These are phyloP conservation scores for Saturnispora serradocipensis DNA, from an alignment of 805 yeast genomes.

Conservation along the genomic window DNA sequence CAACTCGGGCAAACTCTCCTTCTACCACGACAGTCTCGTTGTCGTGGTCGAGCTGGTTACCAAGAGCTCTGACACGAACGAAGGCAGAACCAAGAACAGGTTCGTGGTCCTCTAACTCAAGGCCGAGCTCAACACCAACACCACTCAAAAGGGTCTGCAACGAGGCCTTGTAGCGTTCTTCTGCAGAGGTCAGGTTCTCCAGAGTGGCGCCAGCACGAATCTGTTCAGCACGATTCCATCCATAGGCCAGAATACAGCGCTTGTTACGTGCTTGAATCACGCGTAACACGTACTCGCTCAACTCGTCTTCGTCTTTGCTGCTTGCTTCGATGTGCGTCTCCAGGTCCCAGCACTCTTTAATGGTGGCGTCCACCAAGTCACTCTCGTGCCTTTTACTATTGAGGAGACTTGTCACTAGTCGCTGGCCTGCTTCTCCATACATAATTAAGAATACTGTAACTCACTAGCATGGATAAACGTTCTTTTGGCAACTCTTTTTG, in stretches of 20 bases:
- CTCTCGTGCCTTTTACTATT: conserved; percentile 3
- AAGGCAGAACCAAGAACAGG: background rate
- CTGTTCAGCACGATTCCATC: conserved; percentile 67
- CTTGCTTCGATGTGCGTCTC: background rate
- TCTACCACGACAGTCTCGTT: background rate
- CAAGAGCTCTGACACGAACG: background rate
- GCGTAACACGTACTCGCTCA: conserved; percentile 1
- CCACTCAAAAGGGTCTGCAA: conserved; percentile 66
- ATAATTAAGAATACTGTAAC: background rate
- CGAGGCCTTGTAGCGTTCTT: conserved; percentile 64
- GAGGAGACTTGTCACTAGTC: background rate
- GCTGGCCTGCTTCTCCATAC: conserved; percentile 2
- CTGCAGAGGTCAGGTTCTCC: conserved; percentile 61
- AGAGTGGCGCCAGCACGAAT: conserved; percentile 34
- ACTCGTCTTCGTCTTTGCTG: background rate
- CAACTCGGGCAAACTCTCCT: conserved; percentile 5
- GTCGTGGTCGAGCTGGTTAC: background rate
- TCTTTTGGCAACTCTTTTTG: no score
- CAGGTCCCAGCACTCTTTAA: conserved; percentile 3
- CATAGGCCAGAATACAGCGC: conserved; percentile 76
- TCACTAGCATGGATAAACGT: no score
- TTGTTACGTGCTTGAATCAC: conserved; percentile 41
- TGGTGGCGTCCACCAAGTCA: conserved; percentile 1
- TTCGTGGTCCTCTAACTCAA: conserved; percentile 60
- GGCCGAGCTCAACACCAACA: conserved; percentile 66